A percentile compares a stretch with the other conserved stretches of the same genome.
Evolutionary conservation across 352 stramenopile species (phyloP).

Genomic region (Phytophthora brassicae): DNA sequence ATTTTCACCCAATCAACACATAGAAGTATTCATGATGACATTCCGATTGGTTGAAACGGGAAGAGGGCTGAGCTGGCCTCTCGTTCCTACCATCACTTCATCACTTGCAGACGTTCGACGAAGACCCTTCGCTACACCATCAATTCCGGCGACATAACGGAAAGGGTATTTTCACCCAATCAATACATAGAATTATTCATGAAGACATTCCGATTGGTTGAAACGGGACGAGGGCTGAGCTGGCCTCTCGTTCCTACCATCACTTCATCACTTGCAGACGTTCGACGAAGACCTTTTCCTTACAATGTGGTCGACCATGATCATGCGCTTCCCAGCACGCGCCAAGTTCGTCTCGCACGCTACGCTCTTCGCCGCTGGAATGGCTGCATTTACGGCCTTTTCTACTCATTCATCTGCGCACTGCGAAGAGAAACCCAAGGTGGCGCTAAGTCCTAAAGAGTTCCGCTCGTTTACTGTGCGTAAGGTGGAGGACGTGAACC

Average conservation of each 20-base stretch:
- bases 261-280: neutral
- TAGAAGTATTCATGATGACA: too few relatives aligned
- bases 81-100: neutral
- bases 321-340: conserved; percentile 52
- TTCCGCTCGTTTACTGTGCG: conserved; percentile 79
- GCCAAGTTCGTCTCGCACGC: conserved; percentile 37
- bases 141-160: neutral
- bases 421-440: conserved; percentile 38
- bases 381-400: conserved; percentile 45
- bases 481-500: conserved; percentile 67
- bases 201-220: neutral
- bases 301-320: conserved; percentile 46
- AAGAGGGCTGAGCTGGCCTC: neutral
- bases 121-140: neutral
- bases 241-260: neutral
- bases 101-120: neutral
- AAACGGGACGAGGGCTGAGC: neutral
- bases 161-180: neutral
- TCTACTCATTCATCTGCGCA: conserved; percentile 12
- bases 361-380: conserved; percentile 38
- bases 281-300: neutral
- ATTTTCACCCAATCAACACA: neutral
- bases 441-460: conserved; percentile 60
- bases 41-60: conserved; percentile 8
- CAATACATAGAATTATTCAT: too few relatives aligned